Evolutionary conservation across 2,329 filamentous ascomycete genomes (phyloP), one percentile per base, ranked within the genome.

Genomic region (Fusarium piperis): DNA sequence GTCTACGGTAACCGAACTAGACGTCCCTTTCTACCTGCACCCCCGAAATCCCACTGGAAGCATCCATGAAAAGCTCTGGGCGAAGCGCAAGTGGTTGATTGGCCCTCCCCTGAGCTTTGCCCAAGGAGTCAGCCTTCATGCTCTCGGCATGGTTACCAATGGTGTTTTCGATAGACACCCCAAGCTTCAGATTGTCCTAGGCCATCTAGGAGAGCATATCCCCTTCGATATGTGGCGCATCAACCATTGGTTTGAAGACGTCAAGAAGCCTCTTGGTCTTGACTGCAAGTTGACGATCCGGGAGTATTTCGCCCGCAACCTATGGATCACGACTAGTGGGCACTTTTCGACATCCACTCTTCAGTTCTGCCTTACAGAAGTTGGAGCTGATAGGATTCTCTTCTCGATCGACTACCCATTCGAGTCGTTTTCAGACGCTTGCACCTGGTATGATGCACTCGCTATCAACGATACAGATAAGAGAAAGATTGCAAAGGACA

Each of bases 21-120:
- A 91, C 63, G 89, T 91, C 0, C 89, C 90, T 0, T 84, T 92
- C 55, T 92, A 92, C 74, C 82, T 92, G 1, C 90, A 92, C 77
- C 90, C 89, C 0, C 82, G 86, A 53, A 85, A 86, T 70, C 88
- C 90, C 2, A 87, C 86, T 0, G 88, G 88, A 8, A 83, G 82
- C 18, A 84, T 89, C 61, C 82, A 87, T 72, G 87, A 90, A 6
- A 88, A 88, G 74, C 83, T 90, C 26, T 91, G 86, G 83, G 85
- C 85, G 2, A 83, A 89, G 72, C 83, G 89, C 23, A 86, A 86
- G 75, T 91, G 85, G 84, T 85, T 91, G 30, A 80, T 91, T 48
- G 90, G 89, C 0, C 88, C 89, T 1, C 88, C 89, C 0, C 82
- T 89, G 8, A 85, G 83, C 61, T 90, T 91, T 56, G 88, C 88